These are phyloP conservation scores for Curvularia sp. DNA, from an alignment of 2,329 filamentous ascomycete species.

Conservation along the genomic window DNA sequence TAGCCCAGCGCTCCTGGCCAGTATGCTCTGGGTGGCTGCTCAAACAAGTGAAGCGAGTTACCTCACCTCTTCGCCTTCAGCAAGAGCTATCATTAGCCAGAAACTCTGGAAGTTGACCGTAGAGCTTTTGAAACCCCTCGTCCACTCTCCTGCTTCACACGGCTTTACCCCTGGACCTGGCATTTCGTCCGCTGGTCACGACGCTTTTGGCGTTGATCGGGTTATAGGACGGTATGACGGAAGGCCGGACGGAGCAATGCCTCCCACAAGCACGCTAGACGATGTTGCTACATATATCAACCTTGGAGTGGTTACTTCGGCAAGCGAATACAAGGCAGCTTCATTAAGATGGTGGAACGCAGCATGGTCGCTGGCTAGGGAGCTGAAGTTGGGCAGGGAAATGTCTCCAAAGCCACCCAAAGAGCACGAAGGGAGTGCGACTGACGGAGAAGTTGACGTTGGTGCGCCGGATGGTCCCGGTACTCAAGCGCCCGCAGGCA, in stretches of 20 bases:
- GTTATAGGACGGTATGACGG: constrained; percentile 59
- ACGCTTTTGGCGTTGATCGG: constrained; percentile 77
- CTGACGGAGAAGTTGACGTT: constrained; percentile 50
- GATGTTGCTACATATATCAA: constrained; percentile 92
- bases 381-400: constrained; percentile 87
- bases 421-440: constrained; percentile 40
- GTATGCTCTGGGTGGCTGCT: constrained; percentile 94
- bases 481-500: constrained; percentile 35
- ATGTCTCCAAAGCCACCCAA: constrained; percentile 66
- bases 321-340: constrained; percentile 82
- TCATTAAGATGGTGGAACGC: constrained; percentile 94
- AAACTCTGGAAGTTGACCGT: constrained; percentile 86
- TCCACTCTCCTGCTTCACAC: constrained; percentile 72
- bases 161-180: constrained; percentile 60
- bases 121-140: constrained; percentile 83
- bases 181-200: constrained; percentile 78
- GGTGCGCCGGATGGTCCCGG: constrained; percentile 41
- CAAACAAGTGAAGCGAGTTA: constrained; percentile 90
- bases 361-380: constrained; percentile 86
- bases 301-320: constrained; percentile 86
- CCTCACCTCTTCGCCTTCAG: constrained; percentile 80
- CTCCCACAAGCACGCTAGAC: constrained; percentile 73
- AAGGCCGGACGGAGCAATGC: constrained; percentile 56
- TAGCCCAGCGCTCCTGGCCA: constrained; percentile 84
- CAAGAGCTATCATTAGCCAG: constrained; percentile 83